Evolutionary conservation across 768 basidiomycete species (phyloP), one percentile per base, ranked within the genome.

Genomic region (Boletus sensibilis): DNA sequence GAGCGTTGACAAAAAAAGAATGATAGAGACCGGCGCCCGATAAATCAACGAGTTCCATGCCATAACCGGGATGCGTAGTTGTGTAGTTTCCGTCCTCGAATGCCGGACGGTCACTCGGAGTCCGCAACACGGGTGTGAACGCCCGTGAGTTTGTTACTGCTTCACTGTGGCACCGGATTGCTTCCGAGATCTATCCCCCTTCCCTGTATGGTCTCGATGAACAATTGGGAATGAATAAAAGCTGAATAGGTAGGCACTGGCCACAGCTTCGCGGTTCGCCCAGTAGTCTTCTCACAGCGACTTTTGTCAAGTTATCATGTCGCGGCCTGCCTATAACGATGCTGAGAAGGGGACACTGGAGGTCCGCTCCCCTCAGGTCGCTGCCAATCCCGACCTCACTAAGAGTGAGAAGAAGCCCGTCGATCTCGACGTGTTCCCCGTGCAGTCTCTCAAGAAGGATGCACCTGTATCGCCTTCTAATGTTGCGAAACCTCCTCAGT

Each of bases 321-420:
- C 81, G 46, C 75, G 67, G 58, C 72, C 75, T 57, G 72, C 72
- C 20, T 76, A 78, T 65, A 71, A 76, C 63, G 83, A 86, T 63
- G 76, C 81, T 39, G 85, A 87, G 75, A 83, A 81, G 68, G 85
- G 84, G 53, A 76, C 76, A 47, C 63, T 81, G 53, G 84, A 83
- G 49, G 67, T 76, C 49, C 70, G 73, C 44, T 71, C 78, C 43
- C 68, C 65, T 50, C 68, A 71, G 45, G 29, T 70, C 31, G 42
- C 68, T 42, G 68, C 66, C 45, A 65, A 64, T 41, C 63, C 69
- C 1, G 56, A 57, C 43, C 71, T 75, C 56, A 57, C 72, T 55
- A 66, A 71, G 48, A 72, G 74, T 49, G 75, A 78, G 71, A 78
- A 78, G 68, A 74, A 75, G 66, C 57, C 73, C 43, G 53, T 58